Base-by-base conservation (phyloP, 768 basidiomycete species). In the Holtermannia corniformis region DNA sequence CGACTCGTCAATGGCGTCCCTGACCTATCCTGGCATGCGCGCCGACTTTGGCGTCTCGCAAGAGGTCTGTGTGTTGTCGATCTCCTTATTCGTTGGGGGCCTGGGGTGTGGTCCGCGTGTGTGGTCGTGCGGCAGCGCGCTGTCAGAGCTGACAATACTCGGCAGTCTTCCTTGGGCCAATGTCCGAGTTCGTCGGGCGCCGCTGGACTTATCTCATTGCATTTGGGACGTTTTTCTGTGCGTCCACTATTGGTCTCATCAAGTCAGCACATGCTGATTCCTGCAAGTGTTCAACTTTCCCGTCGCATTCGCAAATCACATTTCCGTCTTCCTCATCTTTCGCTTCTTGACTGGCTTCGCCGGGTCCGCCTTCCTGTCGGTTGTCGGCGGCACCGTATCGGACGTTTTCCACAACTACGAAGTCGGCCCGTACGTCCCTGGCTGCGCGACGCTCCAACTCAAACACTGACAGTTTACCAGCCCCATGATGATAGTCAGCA, bases 271-370 rank as follows among this genome's bases (percentile, higher is more conserved):
- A 26, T 46, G 42, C 7, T 49, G 51, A 32, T 27, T 7, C 2
- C 47, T n/a, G n/a, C n/a, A n/a, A 68, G 63, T 79, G 1, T 77
- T 84, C 51, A 80, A 81, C 19, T 83, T 82, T 62, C 83, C 85
- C 0, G 81, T 85, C 4, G 83, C 85, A 1, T 87, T 89, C 44
- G 50, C 59, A 46, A 53, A 50, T 21, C 23, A 26, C 27, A 44
- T 54, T 81, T 82, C 75, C 4, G 78, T 83, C 0, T 81, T 80
- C 59, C 75, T 91, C 5, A 69, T 83, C 40, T 82, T 83, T 57
- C 76, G 82, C 19, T 76, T 82, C 57, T 55, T 82, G 32, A 76
- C 77, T 3, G 82, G 83, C 3, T 75, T 78, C 26, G 77, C 76
- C 26, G 79, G 81, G 0, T 63, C 79, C 0, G 78, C 82, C 2